Evolutionary conservation across 768 basidiomycete species (phyloP).

Genomic region (Infundibulicybe gibba): DNA sequence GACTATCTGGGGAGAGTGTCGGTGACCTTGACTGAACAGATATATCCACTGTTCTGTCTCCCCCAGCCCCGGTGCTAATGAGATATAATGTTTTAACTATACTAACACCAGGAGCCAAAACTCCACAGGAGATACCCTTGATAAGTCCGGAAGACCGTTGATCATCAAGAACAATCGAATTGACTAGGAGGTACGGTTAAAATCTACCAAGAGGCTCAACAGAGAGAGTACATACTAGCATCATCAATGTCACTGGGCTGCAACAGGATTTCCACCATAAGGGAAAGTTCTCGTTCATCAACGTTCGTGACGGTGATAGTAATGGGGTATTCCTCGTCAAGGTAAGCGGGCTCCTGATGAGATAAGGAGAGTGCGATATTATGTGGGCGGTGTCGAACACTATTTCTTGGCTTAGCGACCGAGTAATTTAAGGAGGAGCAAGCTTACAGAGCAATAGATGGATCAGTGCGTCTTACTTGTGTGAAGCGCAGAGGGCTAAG

Average conservation of each 20-base stretch:
- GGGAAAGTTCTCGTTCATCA: slow-evolving; percentile 67
- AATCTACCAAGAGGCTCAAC: no score
- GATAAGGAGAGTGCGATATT: slow-evolving; percentile 48
- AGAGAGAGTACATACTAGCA: slow-evolving; percentile 45
- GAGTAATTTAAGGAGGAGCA: neutral
- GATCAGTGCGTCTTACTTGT: slow-evolving; percentile 43
- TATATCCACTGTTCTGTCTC: slow-evolving; percentile 75
- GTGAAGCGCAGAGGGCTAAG: slow-evolving; percentile 51
- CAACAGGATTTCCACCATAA: slow-evolving; percentile 70
- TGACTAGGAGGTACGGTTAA: no score
- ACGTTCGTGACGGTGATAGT: slow-evolving; percentile 63
- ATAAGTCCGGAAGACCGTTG: slow-evolving; percentile 69
- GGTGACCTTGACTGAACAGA: slow-evolving; percentile 63
- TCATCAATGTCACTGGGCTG: slow-evolving; percentile 79
- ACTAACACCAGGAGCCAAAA: slow-evolving; percentile 53
- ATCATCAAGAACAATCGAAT: slow-evolving; percentile 56
- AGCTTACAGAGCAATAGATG: slow-evolving; percentile 46
- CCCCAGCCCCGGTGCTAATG: slow-evolving; percentile 55
- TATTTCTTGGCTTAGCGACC: slow-evolving; percentile 19
- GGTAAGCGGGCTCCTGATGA: slow-evolving; percentile 67
- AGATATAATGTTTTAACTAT: slow-evolving; percentile 63
- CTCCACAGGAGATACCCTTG: slow-evolving; percentile 69
- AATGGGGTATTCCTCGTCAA: slow-evolving; percentile 82
- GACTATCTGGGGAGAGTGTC: slow-evolving; percentile 17
- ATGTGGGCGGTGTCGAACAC: slow-evolving; percentile 64